Conservation (phyloP, 257 asterid genomes). For the Buddleja alternifolia region DNA sequence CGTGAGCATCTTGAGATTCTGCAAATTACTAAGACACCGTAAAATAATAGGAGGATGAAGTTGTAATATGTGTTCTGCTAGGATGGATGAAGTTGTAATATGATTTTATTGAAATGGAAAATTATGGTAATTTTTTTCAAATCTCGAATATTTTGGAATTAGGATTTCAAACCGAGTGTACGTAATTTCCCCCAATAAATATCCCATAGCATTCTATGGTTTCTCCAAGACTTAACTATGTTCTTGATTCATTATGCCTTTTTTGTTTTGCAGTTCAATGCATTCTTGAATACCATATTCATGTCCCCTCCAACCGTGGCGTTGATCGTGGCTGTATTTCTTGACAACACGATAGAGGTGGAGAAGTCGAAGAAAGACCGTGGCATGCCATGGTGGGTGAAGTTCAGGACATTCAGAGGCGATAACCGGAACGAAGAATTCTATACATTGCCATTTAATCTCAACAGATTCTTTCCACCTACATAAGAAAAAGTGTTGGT, state of each 20-base stretch:
- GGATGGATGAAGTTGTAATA: too few species aligned
- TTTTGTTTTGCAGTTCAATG: slow-evolving; percentile 75
- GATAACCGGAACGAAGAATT: slow-evolving; percentile 94
- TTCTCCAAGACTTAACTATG: not conserved
- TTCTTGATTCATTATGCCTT: not conserved
- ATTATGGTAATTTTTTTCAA: too few species aligned
- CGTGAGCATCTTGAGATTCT: too few species aligned
- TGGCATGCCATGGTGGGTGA: slow-evolving; percentile 99
- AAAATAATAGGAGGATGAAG: too few species aligned
- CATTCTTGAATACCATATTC: slow-evolving; percentile 84
- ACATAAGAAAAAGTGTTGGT: slow-evolving; percentile 42
- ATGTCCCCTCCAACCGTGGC: slow-evolving; percentile 89
- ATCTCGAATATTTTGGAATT: too few species aligned
- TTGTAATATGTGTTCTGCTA: too few species aligned
- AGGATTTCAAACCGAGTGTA: too few species aligned
- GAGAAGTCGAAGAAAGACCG: slow-evolving; percentile 91
- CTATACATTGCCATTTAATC: slow-evolving; percentile 93
- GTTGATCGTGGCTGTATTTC: slow-evolving; percentile 76
- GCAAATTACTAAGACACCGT: too few species aligned
- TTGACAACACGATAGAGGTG: slow-evolving; percentile 93
- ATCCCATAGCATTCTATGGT: too few species aligned
- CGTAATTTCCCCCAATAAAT: too few species aligned
- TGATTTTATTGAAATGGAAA: too few species aligned
- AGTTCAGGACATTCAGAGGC: slow-evolving; percentile 91
- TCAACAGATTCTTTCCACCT: slow-evolving; percentile 96